These are phyloP conservation scores for Combretum micranthum DNA, from an alignment of 345 rosid species.

Conservation along the genomic window DNA sequence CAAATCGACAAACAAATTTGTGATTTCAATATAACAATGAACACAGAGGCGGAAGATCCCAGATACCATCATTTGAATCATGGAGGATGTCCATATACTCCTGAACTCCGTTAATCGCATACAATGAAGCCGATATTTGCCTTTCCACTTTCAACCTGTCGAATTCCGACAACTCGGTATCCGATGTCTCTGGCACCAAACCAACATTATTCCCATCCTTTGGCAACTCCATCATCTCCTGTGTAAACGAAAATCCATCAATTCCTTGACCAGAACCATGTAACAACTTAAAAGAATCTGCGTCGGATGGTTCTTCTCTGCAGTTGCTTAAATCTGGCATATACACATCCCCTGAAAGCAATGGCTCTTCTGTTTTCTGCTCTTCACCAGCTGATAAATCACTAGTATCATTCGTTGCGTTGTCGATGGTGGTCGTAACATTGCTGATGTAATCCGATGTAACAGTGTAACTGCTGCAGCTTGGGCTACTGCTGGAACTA, in stretches of 20 bases:
- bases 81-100: constrained; percentile 45
- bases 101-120: constrained; percentile 65
- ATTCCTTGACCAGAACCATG: constrained; percentile 23
- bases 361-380: constrained; percentile 20
- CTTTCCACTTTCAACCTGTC: constrained; percentile 68
- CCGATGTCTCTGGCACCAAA: constrained; percentile 9
- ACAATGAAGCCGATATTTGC: constrained; percentile 60
- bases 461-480: constrained; percentile 5
- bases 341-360: constrained; percentile 32
- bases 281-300: constrained; percentile 22
- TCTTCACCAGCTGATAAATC: constrained; percentile 3
- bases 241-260: constrained; percentile 37
- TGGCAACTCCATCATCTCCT: constrained; percentile 41
- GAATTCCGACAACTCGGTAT: constrained; percentile 44
- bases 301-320: constrained; percentile 18
- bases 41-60: constrained; percentile 69
- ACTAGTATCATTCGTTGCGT: too few relatives aligned
- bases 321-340: constrained; percentile 55
- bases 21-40: constrained; percentile 24
- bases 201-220: constrained; percentile 8
- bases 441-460: constrained; percentile 6
- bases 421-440: not conserved
- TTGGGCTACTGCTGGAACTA: constrained; percentile 6
- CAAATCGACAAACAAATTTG: not conserved
- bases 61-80: constrained; percentile 46